Evolutionary conservation across 2,329 filamentous ascomycete species (phyloP), one percentile per base, ranked within the genome.

Genomic region (Diplodia scrobiculata): DNA sequence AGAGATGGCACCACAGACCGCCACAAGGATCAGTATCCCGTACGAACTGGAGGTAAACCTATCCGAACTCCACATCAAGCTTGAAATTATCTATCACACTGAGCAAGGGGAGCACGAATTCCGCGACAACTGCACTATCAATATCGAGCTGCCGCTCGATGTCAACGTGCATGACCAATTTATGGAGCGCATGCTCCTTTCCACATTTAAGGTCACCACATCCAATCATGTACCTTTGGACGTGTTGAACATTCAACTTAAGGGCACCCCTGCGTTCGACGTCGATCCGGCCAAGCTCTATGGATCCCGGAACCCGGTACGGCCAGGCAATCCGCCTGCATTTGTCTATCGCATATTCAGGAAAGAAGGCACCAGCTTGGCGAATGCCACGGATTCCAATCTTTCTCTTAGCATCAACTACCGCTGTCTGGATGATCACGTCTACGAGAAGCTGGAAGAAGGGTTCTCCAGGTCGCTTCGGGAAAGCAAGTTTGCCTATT

Each of bases 131-230:
- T 84, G 86, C 21, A 85, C 83, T 3, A 83, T 96, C 21, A 84
- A 88, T 2, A 89, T 95, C 1, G 85, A 90, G 0, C 82, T 99
- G 4, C 91, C 92, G 0, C 83, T 99, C 3, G 93, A 94, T 2
- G 95, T 99, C 68, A 98, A 98, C 70, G 95, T 99, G 5, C 93
- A 98, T 72, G 95, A 99, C 71, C 87, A 96, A 32, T 98, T 98
- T 81, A 96, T 97, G 74, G 87, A 91, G 69, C 81, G 87, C 7
- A 84, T 87, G 0, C 83, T 98, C 0, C 95, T 95, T 73, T 97
- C 93, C 0, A 89, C 89, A 10, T 99, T 99, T 75, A 96, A 91
- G 14, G 89, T 99, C 63, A 92, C 91, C 13, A 92, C 93, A 0
- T 89, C 91, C 0, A 91, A 84, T 66, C 76, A 85, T 27, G 88